phyloP scores from a whole-genome alignment of 441 rosid genomes.

The Bruguiera hainesii region DNA sequence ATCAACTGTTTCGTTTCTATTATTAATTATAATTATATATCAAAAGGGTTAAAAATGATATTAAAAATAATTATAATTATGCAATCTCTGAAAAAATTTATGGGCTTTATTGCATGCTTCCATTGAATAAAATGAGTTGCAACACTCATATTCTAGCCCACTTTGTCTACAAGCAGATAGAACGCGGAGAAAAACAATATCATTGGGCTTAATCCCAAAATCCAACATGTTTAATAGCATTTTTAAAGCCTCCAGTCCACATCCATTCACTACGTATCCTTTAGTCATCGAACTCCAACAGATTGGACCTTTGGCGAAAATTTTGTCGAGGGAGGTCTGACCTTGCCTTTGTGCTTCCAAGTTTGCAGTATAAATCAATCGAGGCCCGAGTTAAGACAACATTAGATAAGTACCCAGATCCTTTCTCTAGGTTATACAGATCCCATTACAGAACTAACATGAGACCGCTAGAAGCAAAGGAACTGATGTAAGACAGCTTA shows the following conservation, averaged over 20 bases:
- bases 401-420: constrained; percentile 25
- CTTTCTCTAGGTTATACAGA: constrained; percentile 27
- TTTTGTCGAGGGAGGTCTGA: constrained; percentile 10
- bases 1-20: too few species aligned
- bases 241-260: constrained; percentile 12
- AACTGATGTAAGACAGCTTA: too few species aligned
- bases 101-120: background rate
- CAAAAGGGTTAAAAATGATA: too few species aligned
- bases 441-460: constrained; percentile 16
- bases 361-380: constrained; percentile 33
- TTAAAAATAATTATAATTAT: too few species aligned
- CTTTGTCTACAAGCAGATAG: constrained; percentile 18
- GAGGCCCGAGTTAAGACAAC: constrained; percentile 21
- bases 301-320: constrained; percentile 4
- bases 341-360: constrained; percentile 26
- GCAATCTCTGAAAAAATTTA: too few species aligned
- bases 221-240: constrained; percentile 10
- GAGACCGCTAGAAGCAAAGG: too few species aligned
- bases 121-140: constrained; percentile 24
- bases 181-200: constrained; percentile 8
- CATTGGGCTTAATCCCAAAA: constrained; percentile 15
- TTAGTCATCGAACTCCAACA: constrained; percentile 17
- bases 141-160: constrained; percentile 18
- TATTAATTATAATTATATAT: too few species aligned
- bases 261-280: constrained; percentile 12